Evolutionary conservation across 257 asterid species (phyloP).

Genomic region (Salvia splendens): DNA sequence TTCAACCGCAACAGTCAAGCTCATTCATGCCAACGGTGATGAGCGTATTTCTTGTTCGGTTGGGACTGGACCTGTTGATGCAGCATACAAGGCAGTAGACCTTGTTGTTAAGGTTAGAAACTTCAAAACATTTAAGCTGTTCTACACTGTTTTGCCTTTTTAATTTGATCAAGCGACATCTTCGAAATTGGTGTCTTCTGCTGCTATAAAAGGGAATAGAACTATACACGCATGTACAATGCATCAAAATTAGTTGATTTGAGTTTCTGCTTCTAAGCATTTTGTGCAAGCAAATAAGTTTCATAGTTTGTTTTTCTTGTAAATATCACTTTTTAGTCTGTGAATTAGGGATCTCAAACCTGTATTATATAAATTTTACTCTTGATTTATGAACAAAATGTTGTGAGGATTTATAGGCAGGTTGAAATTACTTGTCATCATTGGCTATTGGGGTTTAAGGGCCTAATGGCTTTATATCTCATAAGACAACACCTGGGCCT

Average conservation of each 20-base stretch:
- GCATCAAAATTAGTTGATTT: conserved; percentile 8
- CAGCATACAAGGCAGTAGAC: conserved; percentile 94
- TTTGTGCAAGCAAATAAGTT: conserved; percentile 11
- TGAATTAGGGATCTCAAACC: too few relatives aligned
- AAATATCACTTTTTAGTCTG: not conserved
- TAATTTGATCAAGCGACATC: conserved; percentile 5
- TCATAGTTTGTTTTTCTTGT: conserved; percentile 2
- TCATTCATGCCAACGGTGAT: conserved; percentile 56
- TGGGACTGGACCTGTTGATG: conserved; percentile 98
- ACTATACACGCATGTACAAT: not conserved
- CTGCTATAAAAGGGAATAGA: not conserved
- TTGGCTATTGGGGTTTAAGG: not conserved
- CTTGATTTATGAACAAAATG: too few relatives aligned
- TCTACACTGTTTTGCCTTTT: conserved; percentile 21
- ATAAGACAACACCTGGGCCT: not conserved
- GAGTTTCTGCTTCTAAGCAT: not conserved
- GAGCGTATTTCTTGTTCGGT: conserved; percentile 81
- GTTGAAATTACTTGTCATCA: conserved; percentile 7
- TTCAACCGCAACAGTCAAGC: conserved; percentile 93
- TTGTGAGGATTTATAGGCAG: too few relatives aligned
- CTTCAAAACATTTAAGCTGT: conserved; percentile 6
- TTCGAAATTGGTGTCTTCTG: conserved; percentile 6
- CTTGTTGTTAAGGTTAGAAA: conserved; percentile 69
- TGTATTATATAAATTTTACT: too few relatives aligned
- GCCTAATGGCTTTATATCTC: not conserved